A percentile compares a stretch with the other conserved stretches of the same genome.
phyloP scores from a whole-genome alignment of 2,329 filamentous ascomycete species.

The Botryotinia globosa region DNA sequence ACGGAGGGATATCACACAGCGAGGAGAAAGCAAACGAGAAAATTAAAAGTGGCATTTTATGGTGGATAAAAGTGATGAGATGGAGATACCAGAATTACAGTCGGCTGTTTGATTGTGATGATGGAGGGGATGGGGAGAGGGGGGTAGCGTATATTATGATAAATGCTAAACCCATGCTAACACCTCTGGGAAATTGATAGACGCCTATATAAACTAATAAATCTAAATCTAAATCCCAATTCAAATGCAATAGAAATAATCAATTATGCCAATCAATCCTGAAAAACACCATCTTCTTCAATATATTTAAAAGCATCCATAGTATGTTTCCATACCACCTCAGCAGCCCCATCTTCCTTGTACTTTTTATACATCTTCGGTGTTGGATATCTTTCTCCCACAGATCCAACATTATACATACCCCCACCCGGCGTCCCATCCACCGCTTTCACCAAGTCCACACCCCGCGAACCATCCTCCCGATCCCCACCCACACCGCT shows the following conservation, averaged over 20 bases:
- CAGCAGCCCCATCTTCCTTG: background rate
- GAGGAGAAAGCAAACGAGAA: too few species aligned
- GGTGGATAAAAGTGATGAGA: too few species aligned
- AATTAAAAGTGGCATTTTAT: too few species aligned
- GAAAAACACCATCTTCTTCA: background rate
- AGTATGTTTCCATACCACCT: constrained; percentile 2
- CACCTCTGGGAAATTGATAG: background rate
- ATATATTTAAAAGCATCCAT: background rate
- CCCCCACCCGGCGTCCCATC: background rate
- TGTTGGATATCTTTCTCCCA: background rate
- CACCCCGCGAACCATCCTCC: background rate
- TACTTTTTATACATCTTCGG: background rate
- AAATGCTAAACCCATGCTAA: too few species aligned
- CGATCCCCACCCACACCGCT: background rate
- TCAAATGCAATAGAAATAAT: too few species aligned
- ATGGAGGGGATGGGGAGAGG: too few species aligned
- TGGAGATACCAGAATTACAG: too few species aligned
- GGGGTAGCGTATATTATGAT: too few species aligned
- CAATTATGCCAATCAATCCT: background rate
- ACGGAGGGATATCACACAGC: too few species aligned
- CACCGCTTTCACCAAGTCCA: background rate
- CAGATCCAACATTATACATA: background rate
- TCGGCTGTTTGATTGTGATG: too few species aligned
- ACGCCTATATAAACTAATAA: background rate
- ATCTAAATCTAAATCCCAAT: background rate